Evolutionary conservation across 2,329 filamentous ascomycete species (phyloP), one percentile per base, ranked within the genome.

Genomic region (Xylaria multiplex): DNA sequence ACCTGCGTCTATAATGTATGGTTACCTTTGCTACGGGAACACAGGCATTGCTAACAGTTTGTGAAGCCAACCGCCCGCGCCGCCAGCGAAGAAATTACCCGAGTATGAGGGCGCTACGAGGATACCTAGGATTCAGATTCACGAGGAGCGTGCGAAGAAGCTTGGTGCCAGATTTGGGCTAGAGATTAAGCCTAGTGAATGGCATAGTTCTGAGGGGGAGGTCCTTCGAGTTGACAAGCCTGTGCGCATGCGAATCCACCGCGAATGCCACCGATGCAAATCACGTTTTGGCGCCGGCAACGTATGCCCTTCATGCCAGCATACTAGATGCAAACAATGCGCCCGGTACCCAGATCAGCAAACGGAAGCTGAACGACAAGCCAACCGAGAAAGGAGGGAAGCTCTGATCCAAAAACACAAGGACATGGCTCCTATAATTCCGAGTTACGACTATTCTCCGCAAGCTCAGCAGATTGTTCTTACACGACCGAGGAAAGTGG

Each of bases 301-400:
- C 80, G 84, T 90, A 66, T 97, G 94, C 79, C 79, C 85, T 70
- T 87, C 87, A 71, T 97, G 94, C 81, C 85, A 91, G 72, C 94
- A 97, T 80, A 83, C 83, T 53, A 88, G 92, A 71, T 97, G 94
- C 86, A 91, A 88, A 75, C 89, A 91, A 74, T 97, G 94, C 77
- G 87, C 88, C 32, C 88, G 92, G 62, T 88, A 91, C 73, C 93
- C 93, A 40, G 82, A 86, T 59, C 89, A 89, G 80, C 88, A 86
- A 71, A 84, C 81, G 72, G 85, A 88, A 70, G 82, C 82, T 68
- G 83, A 87, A 74, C 81, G 82, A 71, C 78, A 84, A 65, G 83
- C 83, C 71, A 84, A 82, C 75, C 83, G 85, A 59, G 82, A 84
- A 75, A 81, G 78, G 72, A 82, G 83, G 69, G 83, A 84, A 19